phyloP scores from a whole-genome alignment of 495 filamentous ascomycete genomes.

The Neurospora sp. region DNA sequence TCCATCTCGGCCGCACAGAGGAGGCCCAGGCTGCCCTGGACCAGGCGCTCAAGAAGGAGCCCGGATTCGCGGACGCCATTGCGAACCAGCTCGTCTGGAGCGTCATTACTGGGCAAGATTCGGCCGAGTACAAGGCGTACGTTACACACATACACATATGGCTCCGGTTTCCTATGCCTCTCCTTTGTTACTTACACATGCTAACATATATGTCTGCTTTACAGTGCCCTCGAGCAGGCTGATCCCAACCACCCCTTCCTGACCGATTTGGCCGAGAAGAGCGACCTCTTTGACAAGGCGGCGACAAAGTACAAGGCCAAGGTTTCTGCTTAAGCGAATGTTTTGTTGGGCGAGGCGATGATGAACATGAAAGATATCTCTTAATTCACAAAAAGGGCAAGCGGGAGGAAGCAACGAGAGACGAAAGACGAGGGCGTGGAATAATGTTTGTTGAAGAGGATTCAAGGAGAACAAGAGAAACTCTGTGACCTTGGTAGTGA shows the following conservation, averaged over 20 bases:
- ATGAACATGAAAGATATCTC: not conserved
- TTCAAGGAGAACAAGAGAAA: not conserved
- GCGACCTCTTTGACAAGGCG: conserved; percentile 65
- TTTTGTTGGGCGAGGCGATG: not conserved
- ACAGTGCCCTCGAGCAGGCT: conserved; percentile 47
- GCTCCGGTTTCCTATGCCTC: not conserved
- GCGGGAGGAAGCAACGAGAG: not conserved
- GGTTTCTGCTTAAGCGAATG: conserved; percentile 42
- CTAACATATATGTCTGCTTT: not conserved
- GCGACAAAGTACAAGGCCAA: conserved; percentile 69
- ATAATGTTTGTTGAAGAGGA: not conserved
- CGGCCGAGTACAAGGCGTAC: conserved; percentile 50
- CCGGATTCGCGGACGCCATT: conserved; percentile 59
- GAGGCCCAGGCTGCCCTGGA: conserved; percentile 83
- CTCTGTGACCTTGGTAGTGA: not conserved
- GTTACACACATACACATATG: conserved; percentile 7
- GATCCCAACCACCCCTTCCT: conserved; percentile 57
- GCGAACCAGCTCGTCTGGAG: conserved; percentile 75
- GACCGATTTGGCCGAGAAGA: conserved; percentile 64
- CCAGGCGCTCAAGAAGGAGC: conserved; percentile 66
- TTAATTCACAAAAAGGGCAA: not conserved
- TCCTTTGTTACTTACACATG: not conserved
- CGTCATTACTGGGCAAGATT: conserved; percentile 61
- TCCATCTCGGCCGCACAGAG: conserved; percentile 80
- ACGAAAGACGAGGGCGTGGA: not conserved